Evolutionary conservation across 148 eudicot genomes (phyloP).

Genomic region (Camellia granthamiana): DNA sequence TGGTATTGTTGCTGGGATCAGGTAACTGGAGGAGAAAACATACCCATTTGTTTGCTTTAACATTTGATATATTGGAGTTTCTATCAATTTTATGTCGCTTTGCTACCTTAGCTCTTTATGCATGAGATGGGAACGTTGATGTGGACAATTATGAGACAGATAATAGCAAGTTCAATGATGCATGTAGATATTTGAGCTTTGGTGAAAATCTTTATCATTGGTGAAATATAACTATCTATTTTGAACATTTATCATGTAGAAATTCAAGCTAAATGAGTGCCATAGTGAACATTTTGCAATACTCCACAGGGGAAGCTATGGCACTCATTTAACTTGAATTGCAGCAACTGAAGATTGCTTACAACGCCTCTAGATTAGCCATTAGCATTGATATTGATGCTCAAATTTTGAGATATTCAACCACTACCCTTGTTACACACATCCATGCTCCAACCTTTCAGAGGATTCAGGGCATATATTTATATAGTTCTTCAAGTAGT

Average conservation of each 20-base stretch:
- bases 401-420: background rate
- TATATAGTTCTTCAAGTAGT: background rate
- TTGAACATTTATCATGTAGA: too few species aligned
- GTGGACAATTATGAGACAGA: background rate
- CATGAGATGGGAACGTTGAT: background rate
- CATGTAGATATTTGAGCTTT: background rate
- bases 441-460: background rate
- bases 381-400: background rate
- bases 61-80: conserved; percentile 6
- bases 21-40: conserved; percentile 41
- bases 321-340: background rate
- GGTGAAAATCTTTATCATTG: background rate
- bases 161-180: background rate
- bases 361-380: background rate
- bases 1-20: conserved; percentile 83
- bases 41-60: conserved; percentile 7
- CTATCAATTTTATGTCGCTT: background rate
- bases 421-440: background rate
- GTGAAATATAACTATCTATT: background rate
- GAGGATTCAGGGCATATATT: background rate
- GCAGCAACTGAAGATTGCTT: background rate
- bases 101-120: background rate
- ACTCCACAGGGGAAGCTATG: background rate
- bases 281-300: background rate
- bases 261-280: background rate